Percentiles rank a stretch among this genome's conserved stretches.
Conservation (phyloP, 208 protist species). For the Acanthamoeba sp. region DNA sequence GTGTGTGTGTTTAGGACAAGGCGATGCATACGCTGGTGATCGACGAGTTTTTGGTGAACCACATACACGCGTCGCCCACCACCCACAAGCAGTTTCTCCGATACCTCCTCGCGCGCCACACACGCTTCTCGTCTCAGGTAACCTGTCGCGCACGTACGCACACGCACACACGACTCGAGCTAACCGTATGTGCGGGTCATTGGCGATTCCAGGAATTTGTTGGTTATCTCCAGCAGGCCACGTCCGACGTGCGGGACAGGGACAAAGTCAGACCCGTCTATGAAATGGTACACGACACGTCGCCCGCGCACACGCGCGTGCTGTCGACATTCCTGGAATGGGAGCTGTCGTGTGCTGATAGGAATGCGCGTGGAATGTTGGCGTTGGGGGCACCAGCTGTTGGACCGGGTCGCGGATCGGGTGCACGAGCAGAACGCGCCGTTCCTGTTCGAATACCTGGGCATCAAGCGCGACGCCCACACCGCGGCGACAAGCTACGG, state of each 20-base stretch:
- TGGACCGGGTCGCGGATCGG: slow-evolving; percentile 1
- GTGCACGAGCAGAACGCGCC: slow-evolving; percentile 55
- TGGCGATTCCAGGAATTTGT: neutral
- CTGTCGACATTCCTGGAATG: too few species aligned
- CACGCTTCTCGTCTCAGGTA: neutral
- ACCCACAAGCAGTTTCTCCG: slow-evolving; percentile 57
- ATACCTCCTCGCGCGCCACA: slow-evolving; percentile 36
- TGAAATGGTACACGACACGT: neutral
- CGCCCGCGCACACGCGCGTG: neutral
- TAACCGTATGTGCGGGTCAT: neutral
- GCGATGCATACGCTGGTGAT: slow-evolving; percentile 66
- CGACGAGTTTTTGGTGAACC: slow-evolving; percentile 75
- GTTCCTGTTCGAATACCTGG: slow-evolving; percentile 32
- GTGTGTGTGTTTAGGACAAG: neutral
- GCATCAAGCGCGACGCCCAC: neutral
- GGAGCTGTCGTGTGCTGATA: neutral
- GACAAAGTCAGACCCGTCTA: slow-evolving; percentile 13
- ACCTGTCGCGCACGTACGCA: neutral
- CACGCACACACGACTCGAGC: neutral
- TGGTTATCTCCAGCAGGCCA: neutral
- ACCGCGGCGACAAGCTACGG: neutral
- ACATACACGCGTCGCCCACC: slow-evolving; percentile 38
- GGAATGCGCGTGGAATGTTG: neutral
- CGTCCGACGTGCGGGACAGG: neutral
- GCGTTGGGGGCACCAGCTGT: neutral